Percentiles rank a stretch among this genome's conserved stretches.
phyloP scores from a whole-genome alignment of 495 filamentous ascomycete species.

The Aspergillus sclerotioniger region DNA sequence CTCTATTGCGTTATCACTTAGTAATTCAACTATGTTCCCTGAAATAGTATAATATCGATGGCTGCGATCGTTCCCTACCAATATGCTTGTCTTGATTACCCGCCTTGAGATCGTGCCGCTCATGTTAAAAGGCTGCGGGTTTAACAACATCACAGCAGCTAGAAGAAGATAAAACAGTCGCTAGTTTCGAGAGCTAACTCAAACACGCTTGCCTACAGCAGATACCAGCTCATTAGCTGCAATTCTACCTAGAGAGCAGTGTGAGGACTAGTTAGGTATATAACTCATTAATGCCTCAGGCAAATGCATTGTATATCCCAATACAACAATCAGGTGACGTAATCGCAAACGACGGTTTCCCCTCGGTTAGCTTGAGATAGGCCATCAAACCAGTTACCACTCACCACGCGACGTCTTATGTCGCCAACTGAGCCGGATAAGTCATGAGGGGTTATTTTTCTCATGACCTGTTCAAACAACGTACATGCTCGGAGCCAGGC shows the following conservation, averaged over 20 bases:
- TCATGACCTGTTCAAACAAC: constrained; percentile 9
- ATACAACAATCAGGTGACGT: background rate
- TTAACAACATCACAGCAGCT: too few species aligned
- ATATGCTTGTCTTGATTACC: background rate
- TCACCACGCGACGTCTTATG: background rate
- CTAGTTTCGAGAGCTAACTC: too few species aligned
- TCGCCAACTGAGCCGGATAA: background rate
- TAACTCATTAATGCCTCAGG: background rate
- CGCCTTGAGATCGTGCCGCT: background rate
- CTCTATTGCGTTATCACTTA: too few species aligned
- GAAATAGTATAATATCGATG: background rate
- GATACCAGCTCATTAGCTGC: too few species aligned
- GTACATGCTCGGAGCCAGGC: constrained; percentile 8
- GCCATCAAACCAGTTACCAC: background rate
- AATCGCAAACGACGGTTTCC: background rate
- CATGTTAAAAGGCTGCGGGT: too few species aligned
- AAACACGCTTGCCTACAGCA: background rate
- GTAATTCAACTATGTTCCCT: too few species aligned
- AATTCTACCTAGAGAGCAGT: background rate
- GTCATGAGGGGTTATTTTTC: constrained; percentile 6
- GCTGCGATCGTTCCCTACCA: background rate
- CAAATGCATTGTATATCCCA: background rate
- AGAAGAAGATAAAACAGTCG: too few species aligned
- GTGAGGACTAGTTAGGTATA: background rate
- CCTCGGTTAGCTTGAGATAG: background rate